These are phyloP conservation scores for Zymoseptoria ardabiliae DNA, from an alignment of 2,329 filamentous ascomycete genomes.

Conservation along the genomic window DNA sequence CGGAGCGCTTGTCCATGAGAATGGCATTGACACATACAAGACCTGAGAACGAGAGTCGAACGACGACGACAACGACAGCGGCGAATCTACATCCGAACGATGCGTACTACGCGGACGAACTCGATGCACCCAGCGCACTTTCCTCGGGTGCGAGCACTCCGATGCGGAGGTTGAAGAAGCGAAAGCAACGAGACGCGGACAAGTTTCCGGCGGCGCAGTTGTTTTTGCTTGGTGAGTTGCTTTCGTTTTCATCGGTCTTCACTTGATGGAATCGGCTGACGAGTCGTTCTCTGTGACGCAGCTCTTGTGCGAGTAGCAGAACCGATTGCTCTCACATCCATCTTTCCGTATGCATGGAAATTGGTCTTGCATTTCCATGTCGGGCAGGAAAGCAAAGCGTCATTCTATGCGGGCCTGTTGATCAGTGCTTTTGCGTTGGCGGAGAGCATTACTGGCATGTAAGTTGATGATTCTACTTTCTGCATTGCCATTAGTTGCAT, in stretches of 20 bases:
- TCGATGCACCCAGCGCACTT: neutral
- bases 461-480: constrained; percentile 9
- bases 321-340: constrained; percentile 85
- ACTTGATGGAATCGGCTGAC: neutral
- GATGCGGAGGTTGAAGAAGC: constrained; percentile 19
- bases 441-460: constrained; percentile 75
- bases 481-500: neutral
- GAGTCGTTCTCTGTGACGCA: constrained; percentile 31
- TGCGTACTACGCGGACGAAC: neutral
- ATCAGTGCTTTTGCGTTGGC: constrained; percentile 79
- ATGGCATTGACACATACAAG: constrained; percentile 21
- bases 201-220: constrained; percentile 77
- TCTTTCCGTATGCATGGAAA: constrained; percentile 86
- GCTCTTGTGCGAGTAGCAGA: constrained; percentile 89
- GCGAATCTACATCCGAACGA: neutral
- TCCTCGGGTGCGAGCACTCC: neutral
- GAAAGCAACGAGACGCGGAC: constrained; percentile 53
- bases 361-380: constrained; percentile 70
- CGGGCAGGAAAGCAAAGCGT: constrained; percentile 66
- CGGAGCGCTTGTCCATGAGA: constrained; percentile 13
- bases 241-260: no score
- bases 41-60: neutral
- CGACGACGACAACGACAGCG: neutral
- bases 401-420: constrained; percentile 79
- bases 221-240: constrained; percentile 69